These are phyloP conservation scores for Batrachochytrium dendrobatidis DNA, from an alignment of 371 early-diverging fungal species.

Conservation along the genomic window DNA sequence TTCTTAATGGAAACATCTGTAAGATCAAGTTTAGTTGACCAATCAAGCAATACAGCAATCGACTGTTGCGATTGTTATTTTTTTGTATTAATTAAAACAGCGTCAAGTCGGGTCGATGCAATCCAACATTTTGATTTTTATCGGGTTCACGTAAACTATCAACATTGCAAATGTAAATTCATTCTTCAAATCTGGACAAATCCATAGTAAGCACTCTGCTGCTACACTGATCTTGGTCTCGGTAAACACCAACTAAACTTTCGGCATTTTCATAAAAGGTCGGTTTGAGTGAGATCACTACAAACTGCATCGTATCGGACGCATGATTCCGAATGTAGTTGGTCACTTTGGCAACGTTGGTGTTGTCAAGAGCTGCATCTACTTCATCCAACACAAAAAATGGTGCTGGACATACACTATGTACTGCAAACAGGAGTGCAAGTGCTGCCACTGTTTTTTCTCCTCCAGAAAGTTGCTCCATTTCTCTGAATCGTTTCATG, in stretches of 20 bases:
- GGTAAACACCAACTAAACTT: constrained; percentile 95
- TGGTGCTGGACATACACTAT: constrained; percentile 91
- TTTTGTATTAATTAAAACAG: too few species aligned
- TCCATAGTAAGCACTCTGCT: constrained; percentile 78
- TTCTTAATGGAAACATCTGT: too few species aligned
- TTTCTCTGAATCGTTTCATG: constrained; percentile 97
- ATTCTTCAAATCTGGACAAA: constrained; percentile 23
- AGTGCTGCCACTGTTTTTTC: constrained; percentile 99
- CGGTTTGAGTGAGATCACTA: constrained; percentile 96
- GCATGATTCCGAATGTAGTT: constrained; percentile 66
- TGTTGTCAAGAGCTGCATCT: constrained; percentile 98
- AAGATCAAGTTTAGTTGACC: too few species aligned
- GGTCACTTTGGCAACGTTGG: constrained; percentile 91
- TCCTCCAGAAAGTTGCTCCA: constrained; percentile 98
- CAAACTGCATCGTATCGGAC: constrained; percentile 74
- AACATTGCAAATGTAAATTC: too few species aligned
- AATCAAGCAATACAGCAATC: too few species aligned
- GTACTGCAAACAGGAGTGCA: constrained; percentile 96
- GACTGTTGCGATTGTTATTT: too few species aligned
- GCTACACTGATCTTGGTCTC: constrained; percentile 78
- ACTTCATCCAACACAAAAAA: constrained; percentile 99
- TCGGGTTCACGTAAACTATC: too few species aligned
- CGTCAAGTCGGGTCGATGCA: too few species aligned
- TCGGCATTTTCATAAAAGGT: constrained; percentile 92
- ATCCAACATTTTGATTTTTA: too few species aligned